Evolutionary conservation across 23 red algal species (phyloP), one percentile per base, ranked within the genome.

Genomic region (Cyanidium caldarium): DNA sequence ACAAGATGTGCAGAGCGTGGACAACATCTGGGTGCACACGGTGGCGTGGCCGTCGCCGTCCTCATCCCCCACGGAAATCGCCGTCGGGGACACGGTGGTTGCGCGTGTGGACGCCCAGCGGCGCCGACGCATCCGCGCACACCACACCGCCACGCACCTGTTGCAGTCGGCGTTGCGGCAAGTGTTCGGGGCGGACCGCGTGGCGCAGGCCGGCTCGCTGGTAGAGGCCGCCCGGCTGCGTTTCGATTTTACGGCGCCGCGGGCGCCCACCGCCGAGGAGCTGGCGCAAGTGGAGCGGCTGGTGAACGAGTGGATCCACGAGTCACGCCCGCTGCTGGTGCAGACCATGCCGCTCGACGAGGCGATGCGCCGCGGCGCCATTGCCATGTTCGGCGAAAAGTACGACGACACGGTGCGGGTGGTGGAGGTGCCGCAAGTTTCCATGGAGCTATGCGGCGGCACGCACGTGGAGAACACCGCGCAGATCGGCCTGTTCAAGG

Each of bases 381-480:
- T 95, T 0, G 90, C 90, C 0, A 84, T 95, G 90, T 88, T 87
- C 31, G 83, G 83, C 23, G 90, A 95, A 66, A 95, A 95, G 66
- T 95, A 95, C 44, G 82, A 86, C 41, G 42, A 67, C 1, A 57
- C 46, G 15, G 90, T 95, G 12, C 83, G 90, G 16, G 90, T 95
- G 34, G 90, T 95, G 5, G 79, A 88, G 67, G 66, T 95, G 36
- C 84, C 84, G 3, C 83, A 75, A 2, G 90, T 87, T 10, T 86
- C 81, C 0, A 85, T 80, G 78, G 90, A 95, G 76, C 71, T 95
- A 1, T 95, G 90, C 42, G 90, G 90, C 58, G 90, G 90, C 21
- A 95, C 79, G 67, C 90, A 95, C 77, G 90, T 95, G 35, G 29
- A 23, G 16, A 86, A 95, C 67, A 95, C 83, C 12, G 82, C 75